Conservation (phyloP, 768 basidiomycete genomes). For the Nidularia sp. region DNA sequence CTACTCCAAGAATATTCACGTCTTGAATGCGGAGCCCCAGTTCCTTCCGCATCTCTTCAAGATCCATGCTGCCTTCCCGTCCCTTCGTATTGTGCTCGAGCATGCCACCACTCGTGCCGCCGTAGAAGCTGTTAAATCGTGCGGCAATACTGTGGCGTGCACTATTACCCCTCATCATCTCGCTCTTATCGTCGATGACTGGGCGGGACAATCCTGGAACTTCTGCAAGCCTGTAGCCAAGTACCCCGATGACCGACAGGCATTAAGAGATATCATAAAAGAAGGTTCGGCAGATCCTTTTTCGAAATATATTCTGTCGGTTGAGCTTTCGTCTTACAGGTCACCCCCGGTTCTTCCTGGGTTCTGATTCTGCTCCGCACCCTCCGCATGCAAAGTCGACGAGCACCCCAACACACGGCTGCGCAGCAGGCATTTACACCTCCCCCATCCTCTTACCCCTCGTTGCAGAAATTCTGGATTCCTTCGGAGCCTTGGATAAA, state of each 20-base stretch:
- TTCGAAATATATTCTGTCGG: constrained; percentile 1
- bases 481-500: constrained; percentile 80
- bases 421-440: constrained; percentile 96
- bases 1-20: constrained; percentile 68
- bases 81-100: constrained; percentile 91
- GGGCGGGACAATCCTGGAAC: constrained; percentile 92
- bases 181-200: constrained; percentile 90
- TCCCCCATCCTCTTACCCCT: constrained; percentile 89
- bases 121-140: constrained; percentile 76
- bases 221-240: constrained; percentile 99
- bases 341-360: constrained; percentile 94
- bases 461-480: constrained; percentile 83
- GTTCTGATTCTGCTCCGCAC: constrained; percentile 96
- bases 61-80: constrained; percentile 81
- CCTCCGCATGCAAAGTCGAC: constrained; percentile 64
- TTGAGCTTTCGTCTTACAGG: constrained; percentile 34
- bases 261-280: constrained; percentile 70
- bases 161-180: constrained; percentile 98
- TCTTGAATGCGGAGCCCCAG: constrained; percentile 87
- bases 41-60: constrained; percentile 87
- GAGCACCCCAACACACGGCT: constrained; percentile 64
- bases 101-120: constrained; percentile 94
- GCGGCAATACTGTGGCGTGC: constrained; percentile 84
- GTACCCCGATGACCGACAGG: constrained; percentile 85
- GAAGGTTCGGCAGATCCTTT: constrained; percentile 46